Base-by-base conservation (phyloP, 2,329 filamentous ascomycete species). In the Dactylonectria macrodidyma region DNA sequence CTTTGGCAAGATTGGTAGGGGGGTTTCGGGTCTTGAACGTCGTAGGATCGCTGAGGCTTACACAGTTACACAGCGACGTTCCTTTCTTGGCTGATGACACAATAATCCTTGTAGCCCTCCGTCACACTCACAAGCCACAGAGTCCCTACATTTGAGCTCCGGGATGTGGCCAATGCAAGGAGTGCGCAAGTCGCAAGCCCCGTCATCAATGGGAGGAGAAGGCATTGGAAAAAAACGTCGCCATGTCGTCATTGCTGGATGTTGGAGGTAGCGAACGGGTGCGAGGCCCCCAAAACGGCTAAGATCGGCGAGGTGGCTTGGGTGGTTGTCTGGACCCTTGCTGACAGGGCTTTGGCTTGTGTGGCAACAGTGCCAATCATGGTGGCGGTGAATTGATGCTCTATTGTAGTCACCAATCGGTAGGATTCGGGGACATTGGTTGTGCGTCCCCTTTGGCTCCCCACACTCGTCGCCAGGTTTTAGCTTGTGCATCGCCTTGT, bases 241-340 rank as follows among this genome's bases (percentile, higher is more conserved):
- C 62, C 46, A 73, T 76, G 63, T 68, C 73, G 73, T 76, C 73
- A 75, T 74, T 66, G 55, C 26, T 63, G 52, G 30, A 59, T 64
- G 62, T 66, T 64, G 54, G 50, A 70, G 58, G 62, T 61, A 55
- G 62, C 24, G 68, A 71, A 71, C 62, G 61, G 69, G 62, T 67
- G 65, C 68, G 62, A 59, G 30, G 58, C 24, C 24, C 67, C 48
- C 34, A 55, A 75, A 75, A 66, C 59, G 68, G 74, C 24, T 34
- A 70, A 26, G 73, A 76, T 76, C 69, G 54, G 36, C 71, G 33
- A 58, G 50, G 7, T 30, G 26, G 26, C 26, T 30, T 30, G 26
- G 26, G 26, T 30, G 54, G 68, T 63, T 65, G 71, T 71, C 63
- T 65, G 58, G 72, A 69, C 66, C 74, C 71, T 44, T 70, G 71